Conservation (phyloP, 345 rosid genomes). For the Angophora floribunda region DNA sequence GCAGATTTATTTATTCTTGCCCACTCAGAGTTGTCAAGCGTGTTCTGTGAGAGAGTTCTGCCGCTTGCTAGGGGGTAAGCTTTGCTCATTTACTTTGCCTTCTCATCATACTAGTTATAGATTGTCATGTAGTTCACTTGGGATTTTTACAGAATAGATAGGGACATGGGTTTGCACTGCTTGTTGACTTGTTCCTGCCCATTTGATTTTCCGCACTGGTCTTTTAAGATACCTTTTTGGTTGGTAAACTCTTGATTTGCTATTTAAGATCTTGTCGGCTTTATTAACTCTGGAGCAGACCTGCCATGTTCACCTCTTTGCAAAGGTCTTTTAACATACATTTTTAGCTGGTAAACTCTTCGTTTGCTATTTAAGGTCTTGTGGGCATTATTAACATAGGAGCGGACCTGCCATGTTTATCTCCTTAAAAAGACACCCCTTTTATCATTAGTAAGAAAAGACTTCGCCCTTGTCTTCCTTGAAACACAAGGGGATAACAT, state of each 20-base stretch:
- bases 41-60: slow-evolving; percentile 90
- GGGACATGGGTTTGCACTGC: not conserved
- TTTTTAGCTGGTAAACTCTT: not conserved
- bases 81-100: not conserved
- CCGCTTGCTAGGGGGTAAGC: slow-evolving; percentile 79
- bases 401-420: not conserved
- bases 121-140: not conserved
- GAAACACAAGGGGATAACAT: not conserved
- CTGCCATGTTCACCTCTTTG: not conserved
- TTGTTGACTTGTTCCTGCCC: not conserved
- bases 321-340: not conserved
- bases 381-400: not conserved
- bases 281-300: not conserved
- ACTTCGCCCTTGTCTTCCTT: not conserved
- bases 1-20: slow-evolving; percentile 47
- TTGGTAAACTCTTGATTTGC: not conserved
- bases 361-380: not conserved
- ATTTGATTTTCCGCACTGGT: not conserved
- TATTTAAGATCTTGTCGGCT: not conserved
- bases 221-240: not conserved
- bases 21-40: slow-evolving; percentile 83
- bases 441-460: not conserved
- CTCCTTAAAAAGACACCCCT: not conserved
- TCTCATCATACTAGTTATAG: not conserved
- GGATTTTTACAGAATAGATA: not conserved